Evolutionary conservation across 371 early-diverging fungal species (phyloP).

Genomic region (Rhizopus arrhizus): DNA sequence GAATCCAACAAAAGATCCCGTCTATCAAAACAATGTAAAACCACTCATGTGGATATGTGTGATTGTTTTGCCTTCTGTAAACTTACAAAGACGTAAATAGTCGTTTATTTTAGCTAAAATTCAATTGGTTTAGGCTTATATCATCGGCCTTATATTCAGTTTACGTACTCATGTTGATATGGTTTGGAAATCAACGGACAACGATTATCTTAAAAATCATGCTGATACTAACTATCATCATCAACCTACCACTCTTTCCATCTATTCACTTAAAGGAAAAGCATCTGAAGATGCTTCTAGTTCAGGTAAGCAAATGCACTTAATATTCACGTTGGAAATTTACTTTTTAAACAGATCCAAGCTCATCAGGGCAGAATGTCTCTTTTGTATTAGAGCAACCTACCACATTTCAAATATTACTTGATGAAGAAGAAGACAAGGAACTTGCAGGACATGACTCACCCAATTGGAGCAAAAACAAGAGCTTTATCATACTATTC

Average conservation of each 20-base stretch:
- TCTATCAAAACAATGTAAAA: conserved; percentile 78
- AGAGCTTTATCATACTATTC: conserved; percentile 80
- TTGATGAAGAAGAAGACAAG: conserved; percentile 60
- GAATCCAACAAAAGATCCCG: conserved; percentile 77
- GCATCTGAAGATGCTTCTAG: conserved; percentile 24
- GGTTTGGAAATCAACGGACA: conserved; percentile 73
- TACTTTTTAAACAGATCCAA: conserved; percentile 18
- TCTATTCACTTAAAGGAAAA: too few relatives aligned
- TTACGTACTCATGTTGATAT: conserved; percentile 88
- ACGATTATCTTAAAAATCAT: conserved; percentile 19
- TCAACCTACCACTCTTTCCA: too few relatives aligned
- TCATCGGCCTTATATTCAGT: conserved; percentile 92
- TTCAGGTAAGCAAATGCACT: conserved; percentile 19
- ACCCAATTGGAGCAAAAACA: conserved; percentile 89
- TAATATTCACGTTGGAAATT: too few relatives aligned
- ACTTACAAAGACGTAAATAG: not conserved
- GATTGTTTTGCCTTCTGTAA: conserved; percentile 74
- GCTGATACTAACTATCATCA: conserved; percentile 31
- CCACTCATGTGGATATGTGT: conserved; percentile 92
- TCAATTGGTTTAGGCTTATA: conserved; percentile 62
- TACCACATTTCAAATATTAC: not conserved
- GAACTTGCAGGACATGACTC: conserved; percentile 84
- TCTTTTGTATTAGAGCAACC: conserved; percentile 5
- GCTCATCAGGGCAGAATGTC: too few relatives aligned
- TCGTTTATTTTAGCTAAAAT: not conserved